Conservation (phyloP, 345 rosid species). For the Citrus hindsii region DNA sequence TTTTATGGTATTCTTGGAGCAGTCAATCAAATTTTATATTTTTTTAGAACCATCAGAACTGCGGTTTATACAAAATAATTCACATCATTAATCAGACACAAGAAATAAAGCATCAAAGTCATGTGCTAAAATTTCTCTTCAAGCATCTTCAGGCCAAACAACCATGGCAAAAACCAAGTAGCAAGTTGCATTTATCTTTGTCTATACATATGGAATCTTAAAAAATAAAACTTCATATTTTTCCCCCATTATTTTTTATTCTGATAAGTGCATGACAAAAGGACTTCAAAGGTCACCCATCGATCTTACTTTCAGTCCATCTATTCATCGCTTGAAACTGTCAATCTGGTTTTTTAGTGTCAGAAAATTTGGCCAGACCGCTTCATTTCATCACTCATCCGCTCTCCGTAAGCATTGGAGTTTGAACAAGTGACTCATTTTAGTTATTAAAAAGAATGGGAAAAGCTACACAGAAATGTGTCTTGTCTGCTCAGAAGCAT, state of each 20-base stretch:
- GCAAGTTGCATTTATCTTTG: not conserved
- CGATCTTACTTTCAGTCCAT: not conserved
- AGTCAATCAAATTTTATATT: not conserved
- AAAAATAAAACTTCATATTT: not conserved
- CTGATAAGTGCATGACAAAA: not conserved
- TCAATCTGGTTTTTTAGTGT: not conserved
- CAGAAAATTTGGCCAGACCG: not conserved
- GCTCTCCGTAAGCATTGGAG: not conserved
- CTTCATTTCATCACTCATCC: not conserved
- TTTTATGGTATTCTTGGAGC: not conserved
- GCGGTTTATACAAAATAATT: not conserved
- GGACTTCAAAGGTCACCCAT: not conserved
- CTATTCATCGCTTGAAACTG: not conserved
- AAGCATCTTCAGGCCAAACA: not conserved
- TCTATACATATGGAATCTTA: not conserved
- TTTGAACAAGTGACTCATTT: not conserved
- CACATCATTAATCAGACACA: not conserved
- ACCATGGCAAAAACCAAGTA: not conserved
- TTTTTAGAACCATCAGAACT: not conserved
- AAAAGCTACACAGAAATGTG: not conserved
- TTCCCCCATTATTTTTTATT: not conserved
- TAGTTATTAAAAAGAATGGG: not conserved
- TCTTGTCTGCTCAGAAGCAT: not conserved
- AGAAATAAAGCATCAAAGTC: not conserved
- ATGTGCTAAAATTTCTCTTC: not conserved